phyloP scores from a whole-genome alignment of 805 yeast species.

The Teunomyces funiuensis region DNA sequence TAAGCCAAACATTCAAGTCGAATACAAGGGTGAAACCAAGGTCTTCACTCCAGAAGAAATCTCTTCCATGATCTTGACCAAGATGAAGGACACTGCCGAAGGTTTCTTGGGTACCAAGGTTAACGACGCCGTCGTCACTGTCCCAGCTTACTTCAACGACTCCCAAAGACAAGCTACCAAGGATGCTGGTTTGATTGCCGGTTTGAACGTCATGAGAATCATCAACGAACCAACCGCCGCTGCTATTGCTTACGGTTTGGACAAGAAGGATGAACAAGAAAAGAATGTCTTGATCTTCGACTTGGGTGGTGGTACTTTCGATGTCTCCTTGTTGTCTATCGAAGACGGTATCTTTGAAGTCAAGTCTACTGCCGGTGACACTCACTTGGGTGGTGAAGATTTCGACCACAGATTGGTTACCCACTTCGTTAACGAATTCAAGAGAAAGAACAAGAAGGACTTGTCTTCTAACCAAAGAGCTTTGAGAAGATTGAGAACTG shows the following conservation, averaged over 20 bases:
- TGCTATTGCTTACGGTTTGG: slow-evolving; percentile 43
- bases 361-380: slow-evolving; percentile 51
- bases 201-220: slow-evolving; percentile 34
- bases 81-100: slow-evolving; percentile 36
- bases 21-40: slow-evolving; percentile 35
- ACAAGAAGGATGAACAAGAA: slow-evolving; percentile 58
- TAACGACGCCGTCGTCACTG: slow-evolving; percentile 31
- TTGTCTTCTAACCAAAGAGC: slow-evolving; percentile 93
- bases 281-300: slow-evolving; percentile 54
- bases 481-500: slow-evolving; percentile 96
- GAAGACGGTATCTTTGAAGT: slow-evolving; percentile 52
- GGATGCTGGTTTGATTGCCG: slow-evolving; percentile 36
- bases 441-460: slow-evolving; percentile 97
- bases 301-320: slow-evolving; percentile 48
- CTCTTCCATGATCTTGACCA: slow-evolving; percentile 32
- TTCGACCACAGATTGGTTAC: slow-evolving; percentile 94
- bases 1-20: slow-evolving; percentile 30
- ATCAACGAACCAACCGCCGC: slow-evolving; percentile 36
- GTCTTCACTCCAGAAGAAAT: slow-evolving; percentile 32
- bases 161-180: slow-evolving; percentile 36
- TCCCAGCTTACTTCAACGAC: slow-evolving; percentile 35
- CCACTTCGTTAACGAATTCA: slow-evolving; percentile 92
- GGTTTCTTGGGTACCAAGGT: slow-evolving; percentile 27
- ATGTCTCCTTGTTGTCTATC: slow-evolving; percentile 46
- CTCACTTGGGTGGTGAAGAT: slow-evolving; percentile 94